Evolutionary conservation across 257 asterid genomes (phyloP).

Genomic region (Solanum raphanifolium): DNA sequence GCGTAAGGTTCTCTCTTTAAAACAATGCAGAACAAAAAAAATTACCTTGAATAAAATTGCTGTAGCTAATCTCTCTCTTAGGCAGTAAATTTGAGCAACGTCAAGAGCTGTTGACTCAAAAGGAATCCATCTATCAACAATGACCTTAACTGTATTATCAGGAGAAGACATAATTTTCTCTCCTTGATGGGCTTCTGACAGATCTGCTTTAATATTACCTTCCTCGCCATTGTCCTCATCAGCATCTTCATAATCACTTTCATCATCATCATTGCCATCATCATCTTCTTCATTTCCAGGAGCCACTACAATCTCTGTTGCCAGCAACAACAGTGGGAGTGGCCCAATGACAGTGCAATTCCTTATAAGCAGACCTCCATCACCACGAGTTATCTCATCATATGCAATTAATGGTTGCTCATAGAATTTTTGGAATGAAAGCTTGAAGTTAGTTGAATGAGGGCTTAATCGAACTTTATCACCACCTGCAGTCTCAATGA

Average conservation of each 20-base stretch:
- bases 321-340: constrained; percentile 61
- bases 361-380: constrained; percentile 57
- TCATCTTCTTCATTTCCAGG: constrained; percentile 33
- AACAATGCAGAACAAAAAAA: neutral
- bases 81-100: constrained; percentile 88
- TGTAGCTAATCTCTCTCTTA: constrained; percentile 76
- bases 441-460: constrained; percentile 41
- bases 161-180: constrained; percentile 66
- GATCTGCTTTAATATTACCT: constrained; percentile 6
- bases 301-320: constrained; percentile 73
- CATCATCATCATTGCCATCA: constrained; percentile 37
- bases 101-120: constrained; percentile 71
- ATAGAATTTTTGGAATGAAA: constrained; percentile 15
- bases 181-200: constrained; percentile 16
- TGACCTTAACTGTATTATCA: constrained; percentile 46
- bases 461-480: constrained; percentile 67
- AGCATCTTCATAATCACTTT: constrained; percentile 25
- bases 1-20: neutral
- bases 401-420: constrained; percentile 44
- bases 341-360: constrained; percentile 62
- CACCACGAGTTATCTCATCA: constrained; percentile 87
- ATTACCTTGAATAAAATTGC: constrained; percentile 64
- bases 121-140: constrained; percentile 75
- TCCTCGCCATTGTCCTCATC: constrained; percentile 29
- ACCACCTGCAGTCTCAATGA: constrained; percentile 62